Percentiles rank a stretch among this genome's conserved stretches.
phyloP scores from a whole-genome alignment of 192 early-diverging fungal genomes.

The Diversispora eburnea region DNA sequence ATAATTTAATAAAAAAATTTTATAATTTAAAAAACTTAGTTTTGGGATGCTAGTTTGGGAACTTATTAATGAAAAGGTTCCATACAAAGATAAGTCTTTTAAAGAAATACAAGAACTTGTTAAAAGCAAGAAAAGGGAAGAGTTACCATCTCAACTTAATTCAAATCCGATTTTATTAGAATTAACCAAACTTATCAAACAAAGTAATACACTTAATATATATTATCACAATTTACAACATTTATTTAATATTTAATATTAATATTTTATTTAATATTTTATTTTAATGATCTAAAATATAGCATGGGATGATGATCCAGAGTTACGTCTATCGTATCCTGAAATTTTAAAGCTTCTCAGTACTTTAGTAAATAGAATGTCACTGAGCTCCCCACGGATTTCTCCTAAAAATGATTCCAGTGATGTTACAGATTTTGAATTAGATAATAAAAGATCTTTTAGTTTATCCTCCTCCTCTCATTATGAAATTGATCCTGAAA shows the following conservation, averaged over 20 bases:
- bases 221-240: background rate
- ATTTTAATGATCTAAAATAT: background rate
- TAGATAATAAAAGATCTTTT: no score
- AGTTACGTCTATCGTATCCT: no score
- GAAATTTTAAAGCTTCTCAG: no score
- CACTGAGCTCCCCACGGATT: no score
- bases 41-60: constrained; percentile 19
- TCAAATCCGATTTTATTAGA: background rate
- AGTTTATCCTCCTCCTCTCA: no score
- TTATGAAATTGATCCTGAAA: background rate
- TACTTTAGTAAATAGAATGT: no score
- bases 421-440: no score
- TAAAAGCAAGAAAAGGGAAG: background rate
- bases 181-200: background rate
- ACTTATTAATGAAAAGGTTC: background rate
- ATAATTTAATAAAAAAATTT: no score
- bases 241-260: background rate
- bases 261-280: background rate
- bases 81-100: background rate
- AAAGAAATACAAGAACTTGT: constrained; percentile 6
- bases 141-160: background rate
- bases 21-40: background rate
- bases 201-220: background rate
- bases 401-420: no score
- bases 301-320: no score